Evolutionary conservation across 306 rosid genomes (phyloP).

Genomic region (Medicago ruthenica): DNA sequence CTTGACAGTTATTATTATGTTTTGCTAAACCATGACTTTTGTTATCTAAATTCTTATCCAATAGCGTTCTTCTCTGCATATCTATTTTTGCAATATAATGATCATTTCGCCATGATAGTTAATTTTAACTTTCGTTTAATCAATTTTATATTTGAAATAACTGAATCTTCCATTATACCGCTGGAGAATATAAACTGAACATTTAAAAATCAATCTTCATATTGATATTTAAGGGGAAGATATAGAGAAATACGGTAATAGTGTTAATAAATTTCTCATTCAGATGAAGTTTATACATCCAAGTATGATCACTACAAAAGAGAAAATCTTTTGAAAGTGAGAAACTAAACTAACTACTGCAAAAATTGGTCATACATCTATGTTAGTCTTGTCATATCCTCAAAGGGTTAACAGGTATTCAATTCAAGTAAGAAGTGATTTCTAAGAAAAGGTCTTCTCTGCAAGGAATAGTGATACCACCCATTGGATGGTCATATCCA

Average conservation of each 20-base stretch:
- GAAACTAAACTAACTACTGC: not conserved
- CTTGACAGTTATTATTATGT: too few species aligned
- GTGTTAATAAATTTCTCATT: not conserved
- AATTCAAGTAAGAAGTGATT: conserved; percentile 54
- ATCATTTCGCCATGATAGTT: too few species aligned
- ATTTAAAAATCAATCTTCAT: too few species aligned
- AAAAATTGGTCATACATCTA: not conserved
- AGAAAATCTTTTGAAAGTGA: not conserved
- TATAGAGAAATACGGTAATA: not conserved
- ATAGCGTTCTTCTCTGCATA: too few species aligned
- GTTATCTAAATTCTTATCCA: too few species aligned
- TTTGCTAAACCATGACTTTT: too few species aligned
- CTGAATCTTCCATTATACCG: too few species aligned
- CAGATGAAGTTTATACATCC: not conserved
- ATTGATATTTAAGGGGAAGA: not conserved
- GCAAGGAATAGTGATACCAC: conserved; percentile 92
- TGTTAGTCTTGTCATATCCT: not conserved
- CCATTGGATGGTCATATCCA: conserved; percentile 84
- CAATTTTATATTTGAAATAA: too few species aligned
- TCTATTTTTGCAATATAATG: too few species aligned
- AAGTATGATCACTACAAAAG: not conserved
- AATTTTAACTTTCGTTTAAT: too few species aligned
- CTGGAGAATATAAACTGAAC: not conserved
- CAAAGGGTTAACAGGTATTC: not conserved
- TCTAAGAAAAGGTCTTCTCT: conserved; percentile 67